A percentile compares a stretch with the other conserved stretches of the same genome.
These are phyloP conservation scores for Trichoderma virens DNA, from an alignment of 495 filamentous ascomycete species.

Conservation along the genomic window DNA sequence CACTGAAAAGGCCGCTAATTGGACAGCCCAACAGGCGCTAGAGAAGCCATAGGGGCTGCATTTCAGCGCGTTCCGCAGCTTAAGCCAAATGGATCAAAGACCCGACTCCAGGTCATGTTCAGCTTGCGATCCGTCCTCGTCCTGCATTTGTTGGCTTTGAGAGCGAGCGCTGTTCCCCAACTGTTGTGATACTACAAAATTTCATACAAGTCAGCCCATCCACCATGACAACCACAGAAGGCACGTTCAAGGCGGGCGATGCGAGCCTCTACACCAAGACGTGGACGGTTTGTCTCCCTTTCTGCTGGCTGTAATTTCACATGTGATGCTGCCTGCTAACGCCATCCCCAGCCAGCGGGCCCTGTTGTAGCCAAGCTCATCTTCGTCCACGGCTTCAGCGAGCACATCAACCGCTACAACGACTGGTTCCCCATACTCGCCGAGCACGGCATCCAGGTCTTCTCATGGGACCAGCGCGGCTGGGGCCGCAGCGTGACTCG, in stretches of 20 bases:
- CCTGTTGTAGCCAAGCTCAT: slow-evolving; percentile 58
- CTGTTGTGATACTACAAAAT: neutral
- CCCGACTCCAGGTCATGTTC: neutral
- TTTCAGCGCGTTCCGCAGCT: neutral
- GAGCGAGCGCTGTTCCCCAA: neutral
- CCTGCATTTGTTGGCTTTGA: neutral
- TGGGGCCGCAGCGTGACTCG: slow-evolving; percentile 47
- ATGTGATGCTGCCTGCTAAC: slow-evolving; percentile 10
- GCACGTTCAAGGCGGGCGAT: slow-evolving; percentile 49
- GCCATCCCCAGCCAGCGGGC: slow-evolving; percentile 15
- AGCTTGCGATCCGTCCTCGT: neutral
- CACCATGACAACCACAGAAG: slow-evolving; percentile 41
- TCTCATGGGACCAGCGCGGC: slow-evolving; percentile 73
- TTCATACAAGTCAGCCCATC: neutral
- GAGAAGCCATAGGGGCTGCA: neutral
- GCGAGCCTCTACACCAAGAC: slow-evolving; percentile 70
- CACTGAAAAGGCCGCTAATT: neutral
- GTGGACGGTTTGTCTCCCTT: slow-evolving; percentile 58
- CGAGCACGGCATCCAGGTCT: slow-evolving; percentile 60
- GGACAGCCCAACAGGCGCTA: neutral
- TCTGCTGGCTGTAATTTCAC: neutral
- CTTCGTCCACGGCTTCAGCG: slow-evolving; percentile 81
- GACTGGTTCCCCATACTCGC: slow-evolving; percentile 62
- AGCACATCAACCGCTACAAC: slow-evolving; percentile 72
- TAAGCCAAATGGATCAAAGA: neutral